Conservation (phyloP, 805 yeast genomes). For the Maudiozyma turicensis region DNA sequence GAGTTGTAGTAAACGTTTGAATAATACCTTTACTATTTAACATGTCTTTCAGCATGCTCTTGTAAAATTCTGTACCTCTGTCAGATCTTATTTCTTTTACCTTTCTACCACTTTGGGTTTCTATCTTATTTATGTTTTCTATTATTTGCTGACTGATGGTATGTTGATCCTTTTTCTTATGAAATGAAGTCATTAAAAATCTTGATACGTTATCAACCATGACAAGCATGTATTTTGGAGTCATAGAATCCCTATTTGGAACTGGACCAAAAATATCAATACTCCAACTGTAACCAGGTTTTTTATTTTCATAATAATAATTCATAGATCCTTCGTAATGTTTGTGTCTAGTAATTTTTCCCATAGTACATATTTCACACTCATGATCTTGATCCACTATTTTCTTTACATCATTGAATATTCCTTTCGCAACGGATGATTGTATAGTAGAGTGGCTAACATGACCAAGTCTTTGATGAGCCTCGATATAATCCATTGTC, state of each 20-base stretch:
- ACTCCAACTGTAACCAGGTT: not conserved
- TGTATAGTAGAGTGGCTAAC: no score
- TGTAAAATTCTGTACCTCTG: constrained; percentile 7
- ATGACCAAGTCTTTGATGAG: no score
- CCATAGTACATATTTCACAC: not conserved
- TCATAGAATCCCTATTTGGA: not conserved
- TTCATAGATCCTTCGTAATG: not conserved
- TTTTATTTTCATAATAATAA: not conserved
- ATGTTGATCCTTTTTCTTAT: not conserved
- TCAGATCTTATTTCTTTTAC: constrained; percentile 5
- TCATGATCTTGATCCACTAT: not conserved
- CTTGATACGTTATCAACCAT: constrained; percentile 8
- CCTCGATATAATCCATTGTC: no score
- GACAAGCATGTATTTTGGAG: not conserved
- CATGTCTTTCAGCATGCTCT: not conserved
- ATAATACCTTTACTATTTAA: constrained; percentile 1
- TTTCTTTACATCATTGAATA: no score
- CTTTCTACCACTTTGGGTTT: constrained; percentile 2
- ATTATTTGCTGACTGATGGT: not conserved
- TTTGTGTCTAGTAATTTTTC: not conserved
- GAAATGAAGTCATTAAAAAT: constrained; percentile 1
- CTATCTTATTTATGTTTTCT: not conserved
- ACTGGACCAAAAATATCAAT: not conserved
- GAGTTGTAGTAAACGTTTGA: not conserved
- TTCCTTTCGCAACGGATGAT: no score